phyloP scores from a whole-genome alignment of 352 stramenopile species.

The Blastocystis sp. region DNA sequence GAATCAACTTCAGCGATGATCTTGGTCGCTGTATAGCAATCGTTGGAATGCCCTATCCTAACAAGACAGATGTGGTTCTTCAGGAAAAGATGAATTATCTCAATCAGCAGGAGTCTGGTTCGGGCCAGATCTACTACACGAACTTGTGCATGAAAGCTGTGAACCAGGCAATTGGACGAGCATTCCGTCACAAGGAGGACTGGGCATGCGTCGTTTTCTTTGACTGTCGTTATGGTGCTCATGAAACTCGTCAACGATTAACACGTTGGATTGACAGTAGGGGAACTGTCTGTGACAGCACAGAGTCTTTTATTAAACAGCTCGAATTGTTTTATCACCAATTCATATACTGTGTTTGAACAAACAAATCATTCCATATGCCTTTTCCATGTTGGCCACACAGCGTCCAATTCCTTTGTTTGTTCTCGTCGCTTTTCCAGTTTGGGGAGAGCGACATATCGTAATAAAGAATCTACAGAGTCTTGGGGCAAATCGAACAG shows the following conservation, averaged over 20 bases:
- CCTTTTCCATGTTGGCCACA: conserved; percentile 22
- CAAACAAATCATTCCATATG: background rate
- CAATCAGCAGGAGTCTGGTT: conserved; percentile 68
- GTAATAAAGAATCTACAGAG: background rate
- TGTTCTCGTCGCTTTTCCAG: conserved; percentile 6
- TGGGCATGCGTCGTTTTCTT: conserved; percentile 90
- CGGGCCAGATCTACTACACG: conserved; percentile 85
- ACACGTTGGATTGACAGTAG: conserved; percentile 39
- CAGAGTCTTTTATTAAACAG: background rate
- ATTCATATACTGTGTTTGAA: background rate
- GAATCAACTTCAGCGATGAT: conserved; percentile 98
- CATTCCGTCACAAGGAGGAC: conserved; percentile 92
- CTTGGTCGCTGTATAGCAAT: conserved; percentile 91
- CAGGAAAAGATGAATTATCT: conserved; percentile 91
- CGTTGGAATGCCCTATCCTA: conserved; percentile 93
- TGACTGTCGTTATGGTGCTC: conserved; percentile 80
- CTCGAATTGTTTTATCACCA: background rate
- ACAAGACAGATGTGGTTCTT: conserved; percentile 87
- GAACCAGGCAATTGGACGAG: conserved; percentile 95
- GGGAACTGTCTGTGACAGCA: background rate
- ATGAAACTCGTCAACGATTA: background rate
- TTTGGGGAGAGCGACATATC: background rate
- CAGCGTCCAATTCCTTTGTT: conserved; percentile 25
- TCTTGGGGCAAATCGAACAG: background rate
- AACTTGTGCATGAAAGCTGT: conserved; percentile 96